Base-by-base conservation (phyloP, 2,329 filamentous ascomycete genomes). In the Fusarium tupiense region DNA sequence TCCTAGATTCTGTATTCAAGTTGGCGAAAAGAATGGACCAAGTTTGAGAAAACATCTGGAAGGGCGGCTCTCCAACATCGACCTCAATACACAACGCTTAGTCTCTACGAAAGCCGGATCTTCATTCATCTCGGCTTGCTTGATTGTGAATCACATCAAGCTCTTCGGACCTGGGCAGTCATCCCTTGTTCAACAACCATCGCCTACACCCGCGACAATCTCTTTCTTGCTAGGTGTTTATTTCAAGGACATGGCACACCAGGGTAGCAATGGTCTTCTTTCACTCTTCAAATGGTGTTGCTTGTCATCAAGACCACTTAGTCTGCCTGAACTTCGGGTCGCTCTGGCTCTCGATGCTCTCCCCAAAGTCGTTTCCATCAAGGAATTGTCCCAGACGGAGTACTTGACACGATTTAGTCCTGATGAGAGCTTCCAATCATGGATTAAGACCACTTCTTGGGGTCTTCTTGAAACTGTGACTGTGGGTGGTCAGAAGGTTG, bases 381-480 rank as follows among this genome's bases (percentile, higher is more conserved):
- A 46, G 10, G 40, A 47, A 11, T 40, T 65, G 14, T 46, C 40
- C 16, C 19, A 53, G 2, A 22, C 26, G 12, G 63, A 54, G 10
- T 37, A 29, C 8, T 53, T 65, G 10, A 38, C 40, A 12, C 46
- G 58, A 54, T 54, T 46, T n/a, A 24, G 22, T 16, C 54, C 59
- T 9, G 59, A 54, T 4, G 62, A 53, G 33, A 65, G n/a, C 10
- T 54, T 65, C 19, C 59, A 54, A n/a, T 54, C 46, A 6, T 65
- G 59, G 63, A 64, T 65, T 6, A 54, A 65, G 40, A 38, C 40
- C 6, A 64, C 40, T 16, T 64, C 59, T 24, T 46, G 63, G 63
- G 63, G 63, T 2, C 33, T 65, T 14, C 16, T 64, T 24, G 63
- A 46, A 24, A 33, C n/a, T 16, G 46, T 64, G 9, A 53, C 13